Base-by-base conservation (phyloP, 345 rosid species). In the Eucalyptus rudis region DNA sequence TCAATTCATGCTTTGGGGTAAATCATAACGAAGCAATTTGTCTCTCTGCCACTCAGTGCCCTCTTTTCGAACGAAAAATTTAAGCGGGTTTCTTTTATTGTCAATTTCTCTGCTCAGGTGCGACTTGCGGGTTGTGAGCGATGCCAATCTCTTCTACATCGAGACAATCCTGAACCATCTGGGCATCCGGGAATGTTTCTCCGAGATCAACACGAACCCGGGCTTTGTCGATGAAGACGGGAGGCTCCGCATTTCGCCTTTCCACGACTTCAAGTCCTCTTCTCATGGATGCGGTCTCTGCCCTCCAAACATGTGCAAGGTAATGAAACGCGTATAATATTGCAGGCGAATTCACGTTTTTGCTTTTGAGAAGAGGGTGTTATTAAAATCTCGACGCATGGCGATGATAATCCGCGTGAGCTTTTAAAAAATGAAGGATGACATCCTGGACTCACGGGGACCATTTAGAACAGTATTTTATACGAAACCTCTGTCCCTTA, bases 251-350 rank as follows among this genome's bases (percentile, higher is more conserved):
- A 95, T 97, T 47, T 92, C 84, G 49, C 97, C 98, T 81, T 92
- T 91, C 90, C 97, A 95, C 71, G 95, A 95, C 64, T 96, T 95
- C 91, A 92, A 90, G 87, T 89, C 89, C 17, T 89, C 93, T n/a
- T 68, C 96, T 49, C 99, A 95, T 89, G 97, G 97, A 31, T 96
- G 98, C 90, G 56, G 36, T 88, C 94, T 91, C 62, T 97, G 99
- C 90, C 99, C 98, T 89, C 97, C 97, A 85, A 97, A 96, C 87
- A 97, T 97, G 99, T 97, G 99, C 97, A 96, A 97, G 97, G 99
- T 97, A 92, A 40, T 16, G 12, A 54, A 20, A 71, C 27, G 9
- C 71, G 20, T 62, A 31, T 81, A 10, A 31, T 27, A 20, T 24
- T 56, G 49, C 43, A 8, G 29, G 25, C 56, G 7, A 36, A 20